A percentile compares a stretch with the other conserved stretches of the same genome.
Evolutionary conservation across 352 stramenopile genomes (phyloP).

Genomic region (Pythium volutum): DNA sequence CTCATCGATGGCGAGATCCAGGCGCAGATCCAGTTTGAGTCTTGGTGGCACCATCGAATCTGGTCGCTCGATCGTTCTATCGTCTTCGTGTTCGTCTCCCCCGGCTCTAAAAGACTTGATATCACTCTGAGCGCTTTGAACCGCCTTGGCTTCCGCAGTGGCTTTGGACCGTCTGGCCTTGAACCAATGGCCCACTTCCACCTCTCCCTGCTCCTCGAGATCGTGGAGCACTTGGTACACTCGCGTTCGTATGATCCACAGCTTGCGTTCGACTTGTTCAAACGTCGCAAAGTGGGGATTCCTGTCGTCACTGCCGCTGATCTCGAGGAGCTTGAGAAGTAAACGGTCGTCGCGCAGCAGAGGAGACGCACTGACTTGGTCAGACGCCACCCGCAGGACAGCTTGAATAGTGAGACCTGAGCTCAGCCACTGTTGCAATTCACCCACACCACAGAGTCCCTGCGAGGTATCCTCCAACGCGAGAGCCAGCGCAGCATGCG

Average conservation of each 20-base stretch:
- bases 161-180: not conserved
- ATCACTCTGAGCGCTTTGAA: not conserved
- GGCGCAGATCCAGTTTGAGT: not conserved
- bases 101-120: not conserved
- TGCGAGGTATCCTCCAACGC: not conserved
- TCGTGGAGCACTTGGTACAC: conserved; percentile 19
- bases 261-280: conserved; percentile 14
- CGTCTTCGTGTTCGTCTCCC: not conserved
- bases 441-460: not conserved
- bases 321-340: not conserved
- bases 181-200: conserved; percentile 17
- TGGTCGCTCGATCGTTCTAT: not conserved
- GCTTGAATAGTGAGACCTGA: conserved; percentile 1
- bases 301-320: conserved; percentile 7
- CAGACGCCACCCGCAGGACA: not conserved
- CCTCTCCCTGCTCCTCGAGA: conserved; percentile 13
- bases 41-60: not conserved
- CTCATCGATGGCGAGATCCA: conserved; percentile 15
- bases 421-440: conserved; percentile 9
- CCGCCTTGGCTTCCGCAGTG: not conserved
- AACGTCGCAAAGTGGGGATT: conserved; percentile 12
- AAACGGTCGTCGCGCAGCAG: not conserved
- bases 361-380: not conserved
- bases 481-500: not conserved
- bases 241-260: conserved; percentile 19